Base-by-base conservation (phyloP, 371 early-diverging fungal species). In the Choanephora cucurbitarum region DNA sequence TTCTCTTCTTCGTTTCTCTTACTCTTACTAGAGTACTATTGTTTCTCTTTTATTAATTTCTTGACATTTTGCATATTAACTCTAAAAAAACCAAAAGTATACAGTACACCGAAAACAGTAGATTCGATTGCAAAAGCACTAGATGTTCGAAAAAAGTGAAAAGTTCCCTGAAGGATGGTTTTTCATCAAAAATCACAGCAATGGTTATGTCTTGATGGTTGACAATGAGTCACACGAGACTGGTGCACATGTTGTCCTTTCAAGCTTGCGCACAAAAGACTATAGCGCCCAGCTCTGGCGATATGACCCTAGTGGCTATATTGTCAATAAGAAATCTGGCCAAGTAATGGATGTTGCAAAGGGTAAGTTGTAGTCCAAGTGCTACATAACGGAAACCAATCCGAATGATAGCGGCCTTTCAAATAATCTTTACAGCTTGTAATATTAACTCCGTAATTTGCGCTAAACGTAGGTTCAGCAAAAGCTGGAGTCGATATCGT, bases 171-270 rank as follows among this genome's bases (percentile, higher is more conserved):
- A 72, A 54, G 76, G 73, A 52, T 82, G 81, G 79, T 83, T 85
- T 60, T 85, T 77, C 66, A 80, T 85, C 65, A 85, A 82, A 60
- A 81, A 82, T 24, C 59, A 55, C 43, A 72, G 66, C n/a, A 79
- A 80, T 22, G 76, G 73, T 50, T 74, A 76, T 45, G 80, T 81
- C 19, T 64, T 83, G 39, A 75, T 77, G 54, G 69, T 73, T 31
- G 72, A 74, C 18, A 60, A 70, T 24, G 60, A 54, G 28, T 62
- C 68, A 8, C 65, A 69, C 28, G 57, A 54, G 42, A 19, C 58
- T 32, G 72, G 77, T 31, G 60, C 60, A n/a, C 56, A 62, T 17
- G 54, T 77, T 39, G 71, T 74, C 6, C 58, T 77, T n/a, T 60
- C 74, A 22, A 53, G 69, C 43, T 49, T 77, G 37, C 72, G 73